Base-by-base conservation (phyloP, 495 filamentous ascomycete genomes). In the Friedmanniomyces endolithicus region DNA sequence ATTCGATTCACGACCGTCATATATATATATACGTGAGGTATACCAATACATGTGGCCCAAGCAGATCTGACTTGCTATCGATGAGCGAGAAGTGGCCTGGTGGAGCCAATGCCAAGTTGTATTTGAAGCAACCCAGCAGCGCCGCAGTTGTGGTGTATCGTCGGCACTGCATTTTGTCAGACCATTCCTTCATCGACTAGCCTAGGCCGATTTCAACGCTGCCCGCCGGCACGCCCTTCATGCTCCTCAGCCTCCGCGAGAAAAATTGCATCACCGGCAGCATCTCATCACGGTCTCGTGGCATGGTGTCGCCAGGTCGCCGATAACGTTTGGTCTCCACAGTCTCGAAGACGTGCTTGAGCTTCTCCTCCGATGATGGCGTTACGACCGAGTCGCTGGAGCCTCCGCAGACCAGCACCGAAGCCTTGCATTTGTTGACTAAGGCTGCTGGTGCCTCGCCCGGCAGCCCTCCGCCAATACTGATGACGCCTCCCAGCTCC, bases 251-350 rank as follows among this genome's bases (percentile, higher is more conserved):
- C 60, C 86, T 75, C 52, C 86, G 75, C 0, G 84, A 87, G 65
- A 96, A 86, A 69, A 96, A 98, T 64, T 81, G 76, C 90, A 98
- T 96, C 46, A 96, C 78, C 1, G 92, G 90, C 57, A 87, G 57
- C 80, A 92, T 88, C 75, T 98, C 90, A 20, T 95, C 88, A 50
- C 83, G 72, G 66, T 73, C 87, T 55, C 71, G 69, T 22, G 89
- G 86, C 92, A 96, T 95, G 9, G 77, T 77, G 72, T 96, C 92
- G 11, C 84, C 86, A 12, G 62, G 63, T 66, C 81, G 79, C 55
- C 70, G 72, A 85, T 92, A 98, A 63, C 79, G 77, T 51, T 81
- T 79, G 57, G 89, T 72, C 68, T 86, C 79, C 16, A 90, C 81
- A 63, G 78, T 74, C 61, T 78, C 74, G 70, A 95, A 98, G 34